Percentiles rank a stretch among this genome's conserved stretches.
These are phyloP conservation scores for Moesziomyces antarcticus DNA, from an alignment of 1,284 basidiomycete species.

Conservation along the genomic window DNA sequence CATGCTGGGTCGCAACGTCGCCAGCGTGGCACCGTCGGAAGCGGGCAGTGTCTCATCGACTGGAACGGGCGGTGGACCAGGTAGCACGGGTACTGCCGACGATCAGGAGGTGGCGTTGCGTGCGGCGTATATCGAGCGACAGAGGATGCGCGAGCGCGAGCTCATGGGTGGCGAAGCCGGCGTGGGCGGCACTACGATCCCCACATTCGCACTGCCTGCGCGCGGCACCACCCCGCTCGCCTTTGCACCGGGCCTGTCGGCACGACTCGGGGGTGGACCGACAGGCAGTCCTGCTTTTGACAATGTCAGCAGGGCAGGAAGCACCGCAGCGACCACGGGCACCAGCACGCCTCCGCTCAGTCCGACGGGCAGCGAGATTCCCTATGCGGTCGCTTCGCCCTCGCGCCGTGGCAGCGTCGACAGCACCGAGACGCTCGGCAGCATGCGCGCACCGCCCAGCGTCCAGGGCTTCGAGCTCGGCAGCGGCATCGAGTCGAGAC, in stretches of 20 bases:
- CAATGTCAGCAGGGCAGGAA: slow-evolving; percentile 52
- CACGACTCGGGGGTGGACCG: slow-evolving; percentile 22
- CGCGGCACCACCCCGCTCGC: slow-evolving; percentile 35
- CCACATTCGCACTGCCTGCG: slow-evolving; percentile 34
- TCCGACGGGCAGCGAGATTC: slow-evolving; percentile 44
- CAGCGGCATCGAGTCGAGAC: slow-evolving; percentile 38
- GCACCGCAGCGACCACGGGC: slow-evolving; percentile 56
- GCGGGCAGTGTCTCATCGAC: slow-evolving; percentile 51
- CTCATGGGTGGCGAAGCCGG: slow-evolving; percentile 59
- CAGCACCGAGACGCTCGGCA: slow-evolving; percentile 47
- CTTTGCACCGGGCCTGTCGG: slow-evolving; percentile 42
- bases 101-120: slow-evolving; percentile 51
- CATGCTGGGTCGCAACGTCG: slow-evolving; percentile 43
- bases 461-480: slow-evolving; percentile 41
- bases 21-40: slow-evolving; percentile 55
- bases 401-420: slow-evolving; percentile 44
- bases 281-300: slow-evolving; percentile 18
- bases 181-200: slow-evolving; percentile 52
- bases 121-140: slow-evolving; percentile 58
- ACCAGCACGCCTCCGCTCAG: slow-evolving; percentile 50
- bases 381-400: slow-evolving; percentile 39
- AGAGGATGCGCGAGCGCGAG: slow-evolving; percentile 60
- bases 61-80: slow-evolving; percentile 41
- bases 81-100: slow-evolving; percentile 39
- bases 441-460: slow-evolving; percentile 45